Base-by-base conservation (phyloP, 2,329 filamentous ascomycete genomes). In the Thelonectria discophora region DNA sequence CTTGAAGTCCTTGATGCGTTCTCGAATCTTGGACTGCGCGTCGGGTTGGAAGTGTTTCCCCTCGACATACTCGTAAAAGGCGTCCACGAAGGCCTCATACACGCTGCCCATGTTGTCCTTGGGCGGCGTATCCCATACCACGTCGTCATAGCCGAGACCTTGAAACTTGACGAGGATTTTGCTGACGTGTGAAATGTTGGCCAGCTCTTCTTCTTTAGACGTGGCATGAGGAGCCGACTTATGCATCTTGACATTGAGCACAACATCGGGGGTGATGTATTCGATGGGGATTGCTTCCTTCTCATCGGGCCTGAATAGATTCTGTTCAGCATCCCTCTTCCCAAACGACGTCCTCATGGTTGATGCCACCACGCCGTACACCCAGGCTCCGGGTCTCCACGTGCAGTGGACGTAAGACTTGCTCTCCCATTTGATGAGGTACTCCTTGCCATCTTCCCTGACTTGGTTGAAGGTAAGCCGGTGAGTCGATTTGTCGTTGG, bases 351-450 rank as follows among this genome's bases (percentile, higher is more conserved):
- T 86, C 15, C 93, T 88, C 88, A 91, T 96, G 0, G 75, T 60
- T 3, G 77, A 70, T 12, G 84, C 79, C 15, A 86, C 85, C 10
- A 90, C 82, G 6, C 93, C 93, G 82, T 87, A 94, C 1, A 97
- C 85, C 95, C 95, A 99, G 15, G 90, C 84, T 12, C 94, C 95
- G 10, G 93, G 88, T 84, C 93, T 91, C 95, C 96, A 99, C 7
- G 82, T 83, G 55, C 91, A 92, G 66, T 92, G 89, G 65, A 89
- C 90, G 72, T 97, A 96, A 0, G 94, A 97, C 58, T 86, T 83
- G 0, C 83, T 82, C 46, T 90, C 88, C 92, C 94, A 98, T 74
- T 95, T 97, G 69, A 99, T 80, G 2, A 99, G 84, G 72, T 98
- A 99, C 68, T 97, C 93, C 66, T 94, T 94, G n/a, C 91, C 83